Conservation (phyloP, 768 basidiomycete species). For the Psilocybe sp. region DNA sequence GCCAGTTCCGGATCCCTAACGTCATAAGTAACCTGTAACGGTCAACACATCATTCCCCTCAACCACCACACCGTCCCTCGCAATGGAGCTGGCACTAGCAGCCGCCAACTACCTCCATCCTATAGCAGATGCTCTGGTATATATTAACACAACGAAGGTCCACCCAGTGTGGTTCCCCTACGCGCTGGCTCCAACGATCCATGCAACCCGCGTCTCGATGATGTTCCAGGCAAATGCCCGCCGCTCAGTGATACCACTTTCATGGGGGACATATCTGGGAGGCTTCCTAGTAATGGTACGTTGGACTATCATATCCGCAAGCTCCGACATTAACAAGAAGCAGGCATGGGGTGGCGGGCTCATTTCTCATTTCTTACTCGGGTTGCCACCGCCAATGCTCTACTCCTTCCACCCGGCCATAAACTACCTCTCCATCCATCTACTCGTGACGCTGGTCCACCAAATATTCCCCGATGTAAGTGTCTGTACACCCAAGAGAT, state of each 20-base stretch:
- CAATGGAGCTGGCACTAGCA: slow-evolving; percentile 17
- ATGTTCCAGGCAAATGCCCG: slow-evolving; percentile 39
- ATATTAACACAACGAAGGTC: slow-evolving; percentile 30
- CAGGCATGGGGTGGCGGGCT: slow-evolving; percentile 50
- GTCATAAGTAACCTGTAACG: too few relatives aligned
- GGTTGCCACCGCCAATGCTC: slow-evolving; percentile 43
- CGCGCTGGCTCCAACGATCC: slow-evolving; percentile 36
- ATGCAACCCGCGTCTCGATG: slow-evolving; percentile 43
- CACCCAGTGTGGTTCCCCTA: slow-evolving; percentile 40
- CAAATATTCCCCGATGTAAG: slow-evolving; percentile 34
- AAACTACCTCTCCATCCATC: slow-evolving; percentile 46
- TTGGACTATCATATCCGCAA: neutral
- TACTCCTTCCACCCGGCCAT: slow-evolving; percentile 43
- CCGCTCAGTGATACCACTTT: slow-evolving; percentile 25
- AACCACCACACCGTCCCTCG: neutral
- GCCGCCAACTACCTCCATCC: slow-evolving; percentile 14
- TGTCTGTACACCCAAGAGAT: slow-evolving; percentile 4
- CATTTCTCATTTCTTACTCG: slow-evolving; percentile 39
- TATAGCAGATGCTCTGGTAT: slow-evolving; percentile 20
- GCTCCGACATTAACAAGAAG: neutral
- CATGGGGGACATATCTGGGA: slow-evolving; percentile 41
- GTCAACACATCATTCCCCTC: neutral
- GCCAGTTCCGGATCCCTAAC: too few relatives aligned
- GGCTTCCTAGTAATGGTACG: slow-evolving; percentile 48
- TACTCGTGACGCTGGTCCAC: slow-evolving; percentile 41